Conservation (phyloP, 164 flowering plant genomes). For the Macadamia tetraphylla region DNA sequence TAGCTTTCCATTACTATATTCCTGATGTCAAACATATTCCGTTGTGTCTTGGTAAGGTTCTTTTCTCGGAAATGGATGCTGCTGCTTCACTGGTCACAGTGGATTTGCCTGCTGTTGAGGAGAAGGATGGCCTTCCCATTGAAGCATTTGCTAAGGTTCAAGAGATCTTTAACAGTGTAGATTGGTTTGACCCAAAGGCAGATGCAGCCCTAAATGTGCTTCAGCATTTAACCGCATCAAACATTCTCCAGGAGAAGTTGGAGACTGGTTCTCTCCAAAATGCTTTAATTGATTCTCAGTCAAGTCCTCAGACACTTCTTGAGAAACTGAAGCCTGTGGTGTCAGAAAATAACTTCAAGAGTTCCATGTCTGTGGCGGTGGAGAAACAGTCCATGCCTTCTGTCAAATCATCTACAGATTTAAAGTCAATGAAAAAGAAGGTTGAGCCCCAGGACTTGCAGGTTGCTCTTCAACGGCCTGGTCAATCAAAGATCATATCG, state of each 20-base stretch:
- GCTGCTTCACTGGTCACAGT: conserved; percentile 38
- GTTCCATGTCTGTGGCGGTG: not conserved
- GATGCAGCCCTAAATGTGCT: conserved; percentile 53
- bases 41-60: conserved; percentile 40
- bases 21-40: conserved; percentile 7
- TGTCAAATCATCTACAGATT: conserved; percentile 18
- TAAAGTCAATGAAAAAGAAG: conserved; percentile 18
- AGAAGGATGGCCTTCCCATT: conserved; percentile 80
- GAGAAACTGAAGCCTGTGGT: conserved; percentile 19
- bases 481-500: conserved; percentile 54
- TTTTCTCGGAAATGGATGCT: conserved; percentile 90
- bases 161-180: conserved; percentile 66
- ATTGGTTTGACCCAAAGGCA: conserved; percentile 60
- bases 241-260: conserved; percentile 35
- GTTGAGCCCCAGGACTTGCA: conserved; percentile 35
- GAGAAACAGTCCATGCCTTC: conserved; percentile 4
- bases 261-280: conserved; percentile 25
- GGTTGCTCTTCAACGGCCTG: conserved; percentile 35
- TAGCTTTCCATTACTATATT: not conserved
- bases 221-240: conserved; percentile 42
- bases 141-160: conserved; percentile 88
- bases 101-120: conserved; percentile 48
- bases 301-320: conserved; percentile 18
- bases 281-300: conserved; percentile 13
- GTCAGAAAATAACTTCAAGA: conserved; percentile 20